phyloP scores from a whole-genome alignment of 139 green algal species.

The Volvox africanus region DNA sequence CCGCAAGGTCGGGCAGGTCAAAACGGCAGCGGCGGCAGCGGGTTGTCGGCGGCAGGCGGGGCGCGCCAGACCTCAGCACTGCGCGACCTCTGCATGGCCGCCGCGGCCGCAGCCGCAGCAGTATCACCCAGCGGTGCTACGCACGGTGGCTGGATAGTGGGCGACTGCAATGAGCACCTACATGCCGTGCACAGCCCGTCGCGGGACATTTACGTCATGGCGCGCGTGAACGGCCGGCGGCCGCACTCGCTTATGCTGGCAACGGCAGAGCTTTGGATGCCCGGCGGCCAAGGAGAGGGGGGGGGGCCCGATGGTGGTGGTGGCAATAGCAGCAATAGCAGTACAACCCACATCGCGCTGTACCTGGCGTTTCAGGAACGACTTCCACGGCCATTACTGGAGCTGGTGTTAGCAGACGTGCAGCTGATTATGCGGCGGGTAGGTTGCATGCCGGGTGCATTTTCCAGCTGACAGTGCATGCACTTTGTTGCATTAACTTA shows the following conservation, averaged over 20 bases:
- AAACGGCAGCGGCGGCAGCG: background rate
- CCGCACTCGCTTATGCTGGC: slow-evolving; percentile 32
- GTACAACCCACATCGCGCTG: slow-evolving; percentile 17
- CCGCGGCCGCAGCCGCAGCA: background rate
- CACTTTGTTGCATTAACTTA: no score
- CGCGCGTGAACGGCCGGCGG: slow-evolving; percentile 31
- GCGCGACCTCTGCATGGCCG: slow-evolving; percentile 13
- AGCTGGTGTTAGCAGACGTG: slow-evolving; percentile 13
- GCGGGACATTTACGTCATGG: slow-evolving; percentile 42
- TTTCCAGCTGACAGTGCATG: no score
- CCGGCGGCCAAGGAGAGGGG: background rate
- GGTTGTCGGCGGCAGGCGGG: background rate
- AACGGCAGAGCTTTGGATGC: background rate
- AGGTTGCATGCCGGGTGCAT: background rate
- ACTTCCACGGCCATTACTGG: slow-evolving; percentile 20
- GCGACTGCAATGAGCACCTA: slow-evolving; percentile 48
- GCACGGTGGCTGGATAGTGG: slow-evolving; percentile 26
- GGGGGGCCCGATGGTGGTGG: background rate
- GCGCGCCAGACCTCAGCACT: slow-evolving; percentile 13
- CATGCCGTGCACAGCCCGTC: slow-evolving; percentile 42
- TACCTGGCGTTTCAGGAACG: slow-evolving; percentile 43
- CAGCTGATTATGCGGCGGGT: slow-evolving; percentile 31
- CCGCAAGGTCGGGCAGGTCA: background rate
- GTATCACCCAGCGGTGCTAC: slow-evolving; percentile 17
- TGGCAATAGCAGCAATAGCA: background rate